Evolutionary conservation across 495 filamentous ascomycete genomes (phyloP).

Genomic region (Aspergillus campestris): DNA sequence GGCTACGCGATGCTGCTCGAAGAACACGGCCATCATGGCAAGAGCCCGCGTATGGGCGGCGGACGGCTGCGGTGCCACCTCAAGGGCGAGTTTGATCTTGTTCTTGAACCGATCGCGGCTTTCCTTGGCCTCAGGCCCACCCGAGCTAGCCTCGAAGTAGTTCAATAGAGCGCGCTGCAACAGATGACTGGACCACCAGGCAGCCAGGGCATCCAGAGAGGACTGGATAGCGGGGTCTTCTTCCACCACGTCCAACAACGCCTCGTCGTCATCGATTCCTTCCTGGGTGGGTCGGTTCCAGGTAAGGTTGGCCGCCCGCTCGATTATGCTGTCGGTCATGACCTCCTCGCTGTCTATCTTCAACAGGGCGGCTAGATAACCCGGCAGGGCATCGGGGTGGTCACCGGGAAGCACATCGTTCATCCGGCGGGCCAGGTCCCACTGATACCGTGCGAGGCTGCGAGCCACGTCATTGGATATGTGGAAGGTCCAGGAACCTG

Average conservation of each 20-base stretch:
- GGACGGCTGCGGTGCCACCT: constrained; percentile 71
- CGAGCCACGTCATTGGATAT: constrained; percentile 57
- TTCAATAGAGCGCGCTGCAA: constrained; percentile 60
- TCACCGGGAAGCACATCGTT: constrained; percentile 51
- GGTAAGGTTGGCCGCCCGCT: constrained; percentile 83
- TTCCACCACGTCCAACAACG: constrained; percentile 74
- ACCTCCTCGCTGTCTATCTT: constrained; percentile 73
- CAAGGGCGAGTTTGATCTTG: constrained; percentile 59
- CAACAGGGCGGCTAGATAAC: constrained; percentile 64
- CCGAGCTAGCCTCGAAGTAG: constrained; percentile 46
- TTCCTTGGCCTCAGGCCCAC: constrained; percentile 29
- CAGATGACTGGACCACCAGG: constrained; percentile 79
- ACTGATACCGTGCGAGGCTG: constrained; percentile 63
- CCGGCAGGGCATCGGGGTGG: constrained; percentile 58
- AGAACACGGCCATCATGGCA: constrained; percentile 51
- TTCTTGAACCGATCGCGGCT: constrained; percentile 40
- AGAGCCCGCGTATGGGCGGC: constrained; percentile 69
- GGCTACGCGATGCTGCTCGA: constrained; percentile 32
- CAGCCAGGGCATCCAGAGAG: constrained; percentile 80
- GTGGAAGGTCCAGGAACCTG: constrained; percentile 50
- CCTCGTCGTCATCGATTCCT: constrained; percentile 50
- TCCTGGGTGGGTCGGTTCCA: constrained; percentile 74
- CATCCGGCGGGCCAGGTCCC: constrained; percentile 67
- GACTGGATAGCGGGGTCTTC: constrained; percentile 81
- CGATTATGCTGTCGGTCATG: constrained; percentile 64